Base-by-base conservation (phyloP, 768 basidiomycete species). In the Boletus reticuloceps region DNA sequence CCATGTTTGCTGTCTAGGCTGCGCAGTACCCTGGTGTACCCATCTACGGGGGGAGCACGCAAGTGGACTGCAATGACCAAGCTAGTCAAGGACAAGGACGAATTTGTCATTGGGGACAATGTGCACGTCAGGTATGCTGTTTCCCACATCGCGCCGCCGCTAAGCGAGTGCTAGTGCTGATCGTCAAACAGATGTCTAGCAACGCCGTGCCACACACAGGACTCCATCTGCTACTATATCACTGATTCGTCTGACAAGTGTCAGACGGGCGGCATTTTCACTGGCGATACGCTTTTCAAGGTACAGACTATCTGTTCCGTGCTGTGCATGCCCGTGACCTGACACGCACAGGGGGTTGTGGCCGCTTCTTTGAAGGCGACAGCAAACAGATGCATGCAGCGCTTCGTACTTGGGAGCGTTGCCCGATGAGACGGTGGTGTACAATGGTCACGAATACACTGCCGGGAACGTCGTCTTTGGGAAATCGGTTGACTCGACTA, bases 371-470 rank as follows among this genome's bases (percentile, higher is more conserved):
- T 67, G 95, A 98, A 68, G 91, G 92, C 45, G 82, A 79, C 3
- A 86, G 81, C 16, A 73, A 77, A 14, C 80, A 93, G 72, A 98
- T 98, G 96, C 78, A 89, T 62, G 72, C 76, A 0, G 87, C 95
- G 3, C 74, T 89, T 78, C 78, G 29, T 77, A 82, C 65, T 79
- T 98, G 53, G 85, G 77, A 13, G 79, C 80, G 0, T 79, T 98
- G 20, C 94, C 95, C 0, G 78, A 87, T 62, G 76, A 84, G 52
- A 98, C 94, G 1, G 69, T 89, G 45, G 85, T 91, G 12, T 93
- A 90, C 75, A 85, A 85, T 63, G 95, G 96, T 0, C 95, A 98
- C 73, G 95, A 98, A 70, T 97, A 97, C 75, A 96, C 94, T 7
- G 74, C 74, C 3, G 81, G 82, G 37, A 94, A 80, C 62, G 72